Evolutionary conservation across 2,329 filamentous ascomycete genomes (phyloP), one percentile per base, ranked within the genome.

Genomic region (Colletotrichum noveboracense): DNA sequence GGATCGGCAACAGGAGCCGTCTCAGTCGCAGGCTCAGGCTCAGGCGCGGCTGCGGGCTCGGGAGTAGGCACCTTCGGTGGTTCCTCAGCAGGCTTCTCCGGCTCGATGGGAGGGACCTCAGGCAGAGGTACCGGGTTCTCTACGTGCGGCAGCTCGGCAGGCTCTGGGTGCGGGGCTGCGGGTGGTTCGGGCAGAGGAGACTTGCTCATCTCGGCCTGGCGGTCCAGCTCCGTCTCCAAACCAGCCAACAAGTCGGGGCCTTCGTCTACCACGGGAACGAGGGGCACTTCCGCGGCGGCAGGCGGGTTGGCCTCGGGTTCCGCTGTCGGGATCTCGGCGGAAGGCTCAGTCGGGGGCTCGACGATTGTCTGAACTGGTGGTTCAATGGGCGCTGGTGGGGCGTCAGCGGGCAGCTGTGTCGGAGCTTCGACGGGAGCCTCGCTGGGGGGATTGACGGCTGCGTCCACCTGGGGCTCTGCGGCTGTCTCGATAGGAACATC

Each of bases 231-330:
- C 21, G 75, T 77, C 67, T 77, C 76, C 28, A 77, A 30, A 13
- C 76, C 76, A 9, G 76, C 70, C 5, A 77, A 65, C 68, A 77
- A 66, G 56, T 77, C 76, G 6, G 76, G 76, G 7, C 75, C 76
- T 5, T 77, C 75, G 21, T 77, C 75, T 14, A 52, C 43, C 24
- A 43, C 43, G 26, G 76, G 32, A 4, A 65, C 21, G 21, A 67
- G 28, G 3, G 64, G 61, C 7, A 66, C 71, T 34, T 66, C 30
- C 13, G 32, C 67, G 12, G 28, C 30, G 4, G 62, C 34, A 13
- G 75, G 21, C 2, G 60, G 48, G n/a, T 60, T 36, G 21, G 16
- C 6, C 26, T 76, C 72, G 6, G 68, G 64, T 28, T 66, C 73
- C 13, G 72, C 76, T 16, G 38, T 55, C 10, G 65, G 65, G 2